phyloP scores from a whole-genome alignment of 2,329 filamentous ascomycete species.

The Claviceps digitariae region DNA sequence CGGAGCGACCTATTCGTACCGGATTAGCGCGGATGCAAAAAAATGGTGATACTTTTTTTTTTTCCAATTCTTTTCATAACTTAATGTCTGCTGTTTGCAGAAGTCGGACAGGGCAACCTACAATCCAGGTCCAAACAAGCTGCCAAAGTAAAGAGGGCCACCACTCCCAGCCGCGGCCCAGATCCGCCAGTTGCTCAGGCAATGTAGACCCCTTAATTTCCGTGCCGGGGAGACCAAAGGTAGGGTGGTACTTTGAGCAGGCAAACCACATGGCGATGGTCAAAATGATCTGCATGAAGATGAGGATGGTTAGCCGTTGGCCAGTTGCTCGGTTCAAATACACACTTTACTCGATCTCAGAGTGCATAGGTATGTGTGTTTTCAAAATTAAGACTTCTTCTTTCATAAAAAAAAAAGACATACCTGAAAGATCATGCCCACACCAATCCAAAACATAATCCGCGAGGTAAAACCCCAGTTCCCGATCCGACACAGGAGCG shows the following conservation, averaged over 20 bases:
- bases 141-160: conserved; percentile 43
- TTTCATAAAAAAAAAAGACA: not conserved
- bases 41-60: too few species aligned
- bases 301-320: not conserved
- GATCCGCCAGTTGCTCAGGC: conserved; percentile 28
- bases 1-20: conserved; percentile 32
- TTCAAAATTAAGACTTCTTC: too few species aligned
- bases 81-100: too few species aligned
- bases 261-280: conserved; percentile 41
- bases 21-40: not conserved
- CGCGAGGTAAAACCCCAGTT: not conserved
- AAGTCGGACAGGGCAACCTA: not conserved
- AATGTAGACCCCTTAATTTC: conserved; percentile 17
- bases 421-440: not conserved
- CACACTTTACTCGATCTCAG: too few species aligned
- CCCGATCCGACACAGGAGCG: conserved; percentile 7
- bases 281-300: conserved; percentile 29
- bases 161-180: conserved; percentile 43
- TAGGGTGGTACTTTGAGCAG: conserved; percentile 43
- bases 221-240: conserved; percentile 30
- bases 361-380: too few species aligned
- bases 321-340: not conserved
- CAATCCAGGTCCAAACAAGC: conserved; percentile 35
- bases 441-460: not conserved
- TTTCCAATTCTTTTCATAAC: not conserved